These are phyloP conservation scores for Liriodendron chinense DNA, from an alignment of 164 flowering plant species.

Conservation along the genomic window DNA sequence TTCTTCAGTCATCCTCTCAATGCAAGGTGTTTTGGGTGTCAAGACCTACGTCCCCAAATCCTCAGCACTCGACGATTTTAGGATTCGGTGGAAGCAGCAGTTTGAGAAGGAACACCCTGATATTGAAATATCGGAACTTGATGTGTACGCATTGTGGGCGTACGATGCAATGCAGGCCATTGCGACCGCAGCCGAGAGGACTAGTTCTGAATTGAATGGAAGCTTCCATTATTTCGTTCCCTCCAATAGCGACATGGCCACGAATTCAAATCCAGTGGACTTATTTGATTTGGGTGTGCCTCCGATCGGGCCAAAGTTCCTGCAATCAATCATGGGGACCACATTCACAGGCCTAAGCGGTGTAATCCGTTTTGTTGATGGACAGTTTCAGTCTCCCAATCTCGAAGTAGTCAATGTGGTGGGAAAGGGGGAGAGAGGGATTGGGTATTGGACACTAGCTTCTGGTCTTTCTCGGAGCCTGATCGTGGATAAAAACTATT, in stretches of 20 bases:
- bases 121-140: background rate
- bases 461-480: constrained; percentile 17
- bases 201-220: background rate
- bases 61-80: constrained; percentile 11
- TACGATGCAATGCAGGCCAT: constrained; percentile 41
- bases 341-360: constrained; percentile 38
- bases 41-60: constrained; percentile 16
- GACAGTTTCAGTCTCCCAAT: constrained; percentile 22
- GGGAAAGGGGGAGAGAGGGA: constrained; percentile 15
- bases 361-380: constrained; percentile 25
- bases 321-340: constrained; percentile 13
- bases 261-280: background rate
- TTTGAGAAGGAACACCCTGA: constrained; percentile 4
- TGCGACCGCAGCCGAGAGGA: constrained; percentile 35
- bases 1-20: constrained; percentile 4
- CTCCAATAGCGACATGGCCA: background rate
- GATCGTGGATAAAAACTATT: background rate
- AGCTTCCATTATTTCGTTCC: background rate
- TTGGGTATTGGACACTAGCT: constrained; percentile 39
- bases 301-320: constrained; percentile 8
- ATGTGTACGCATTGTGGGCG: constrained; percentile 40
- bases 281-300: constrained; percentile 5
- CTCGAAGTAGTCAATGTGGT: constrained; percentile 37
- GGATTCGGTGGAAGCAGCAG: constrained; percentile 7
- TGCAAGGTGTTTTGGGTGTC: constrained; percentile 12